Base-by-base conservation (phyloP, 2,329 filamentous ascomycete genomes). In the Fusarium redolens region DNA sequence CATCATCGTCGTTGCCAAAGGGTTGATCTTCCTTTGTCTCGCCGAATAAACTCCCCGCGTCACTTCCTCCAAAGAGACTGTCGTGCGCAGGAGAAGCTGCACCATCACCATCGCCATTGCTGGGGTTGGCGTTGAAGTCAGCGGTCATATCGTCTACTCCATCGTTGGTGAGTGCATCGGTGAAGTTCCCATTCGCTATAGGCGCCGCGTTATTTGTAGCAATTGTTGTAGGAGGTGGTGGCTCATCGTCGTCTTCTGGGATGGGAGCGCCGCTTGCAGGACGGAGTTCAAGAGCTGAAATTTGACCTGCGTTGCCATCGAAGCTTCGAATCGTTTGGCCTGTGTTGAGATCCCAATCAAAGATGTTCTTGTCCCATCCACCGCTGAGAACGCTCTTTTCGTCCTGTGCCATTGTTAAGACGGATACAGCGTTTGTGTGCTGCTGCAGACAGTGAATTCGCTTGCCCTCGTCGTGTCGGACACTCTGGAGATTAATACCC, bases 321-420 rank as follows among this genome's bases (percentile, higher is more conserved):
- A 96, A 99, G 8, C 88, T 88, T 15, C 95, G 89, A 72, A 91
- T 91, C 11, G 92, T 87, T 76, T 92, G 87, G 1, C 96, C 96
- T 3, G 90, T 96, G 77, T 98, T 94, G 31, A 99, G 82, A 80
- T 98, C 96, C 96, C 96, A 99, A 79, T 98, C 95, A 59, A 95
- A 89, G 2, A 98, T 92, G 22, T 90, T 93, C 83, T 97, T 98
- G 82, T 99, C 96, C 96, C 96, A 99, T 80, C 95, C 96, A 7
- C 96, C 96, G 38, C 95, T 98, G 13, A 99, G 82, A 7, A 98
- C 89, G 43, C 92, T 95, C 77, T 88, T 92, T 83, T 99, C 96
- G 75, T 98, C 95, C 9, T 92, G 90, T 1, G 93, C 90, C 17
- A 99, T 84, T 14, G 90, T 92, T 65, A 99, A 83, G 9, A 97